A percentile compares a stretch with the other conserved stretches of the same genome.
These are phyloP conservation scores for Boletus reticuloceps DNA, from an alignment of 768 basidiomycete genomes.

Conservation along the genomic window DNA sequence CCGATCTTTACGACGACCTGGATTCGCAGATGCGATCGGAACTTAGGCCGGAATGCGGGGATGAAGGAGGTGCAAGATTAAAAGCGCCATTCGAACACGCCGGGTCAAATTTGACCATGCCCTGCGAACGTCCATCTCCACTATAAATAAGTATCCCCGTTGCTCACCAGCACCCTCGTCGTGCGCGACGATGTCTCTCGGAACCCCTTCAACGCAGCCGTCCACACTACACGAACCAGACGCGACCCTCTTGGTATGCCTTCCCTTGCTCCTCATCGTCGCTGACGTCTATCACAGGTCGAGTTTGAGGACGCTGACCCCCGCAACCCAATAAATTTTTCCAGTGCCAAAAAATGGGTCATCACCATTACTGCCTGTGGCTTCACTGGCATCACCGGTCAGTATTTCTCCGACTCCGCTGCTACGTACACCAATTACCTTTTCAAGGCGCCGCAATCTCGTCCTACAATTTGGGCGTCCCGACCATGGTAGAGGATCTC, in stretches of 20 bases:
- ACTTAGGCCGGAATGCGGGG: background rate
- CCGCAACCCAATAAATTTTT: constrained; percentile 41
- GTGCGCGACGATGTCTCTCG: constrained; percentile 8
- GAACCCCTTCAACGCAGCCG: constrained; percentile 3
- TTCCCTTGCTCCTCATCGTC: background rate
- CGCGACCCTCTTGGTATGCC: constrained; percentile 12
- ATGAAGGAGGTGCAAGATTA: constrained; percentile 2
- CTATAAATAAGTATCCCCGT: constrained; percentile 12
- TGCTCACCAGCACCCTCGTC: background rate
- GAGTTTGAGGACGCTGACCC: constrained; percentile 39
- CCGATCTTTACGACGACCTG: constrained; percentile 3
- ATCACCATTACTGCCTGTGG: constrained; percentile 36
- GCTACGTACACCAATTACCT: background rate
- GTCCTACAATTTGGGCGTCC: constrained; percentile 54
- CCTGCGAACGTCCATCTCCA: background rate
- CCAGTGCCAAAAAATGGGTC: constrained; percentile 40
- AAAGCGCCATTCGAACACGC: background rate
- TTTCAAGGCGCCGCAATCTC: constrained; percentile 46
- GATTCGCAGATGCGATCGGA: constrained; percentile 15
- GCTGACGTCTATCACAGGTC: constrained; percentile 28
- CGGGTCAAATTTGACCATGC: constrained; percentile 13
- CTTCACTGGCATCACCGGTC: constrained; percentile 33
- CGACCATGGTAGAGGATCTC: constrained; percentile 51
- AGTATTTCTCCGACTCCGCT: constrained; percentile 1
- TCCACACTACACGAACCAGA: constrained; percentile 18